Evolutionary conservation across 1,284 basidiomycete genomes (phyloP).

Genomic region (Vanrija sp.): DNA sequence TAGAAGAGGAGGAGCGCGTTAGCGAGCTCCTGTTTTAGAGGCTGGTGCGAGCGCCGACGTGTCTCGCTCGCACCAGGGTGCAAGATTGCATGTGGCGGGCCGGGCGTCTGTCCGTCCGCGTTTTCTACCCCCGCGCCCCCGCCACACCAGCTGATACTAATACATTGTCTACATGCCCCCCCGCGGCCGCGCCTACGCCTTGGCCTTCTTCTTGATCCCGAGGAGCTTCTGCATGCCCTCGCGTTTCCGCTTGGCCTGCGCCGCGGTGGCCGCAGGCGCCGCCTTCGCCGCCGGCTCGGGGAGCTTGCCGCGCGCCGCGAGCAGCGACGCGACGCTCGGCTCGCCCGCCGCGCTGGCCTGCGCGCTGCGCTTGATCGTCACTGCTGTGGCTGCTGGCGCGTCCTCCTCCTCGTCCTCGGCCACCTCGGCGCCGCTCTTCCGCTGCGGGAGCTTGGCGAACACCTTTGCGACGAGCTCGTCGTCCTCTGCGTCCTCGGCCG

Average conservation of each 20-base stretch:
- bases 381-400: conserved; percentile 51
- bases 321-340: conserved; percentile 64
- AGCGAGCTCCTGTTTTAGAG: no score
- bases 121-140: no score
- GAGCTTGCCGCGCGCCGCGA: conserved; percentile 66
- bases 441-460: conserved; percentile 64
- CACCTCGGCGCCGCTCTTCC: not conserved
- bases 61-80: no score
- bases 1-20: no score
- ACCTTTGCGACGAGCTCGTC: conserved; percentile 80
- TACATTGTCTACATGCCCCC: no score
- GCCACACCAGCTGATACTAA: no score
- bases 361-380: conserved; percentile 71
- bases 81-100: no score
- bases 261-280: conserved; percentile 18
- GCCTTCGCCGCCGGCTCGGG: conserved; percentile 39
- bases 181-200: not conserved
- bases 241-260: conserved; percentile 59
- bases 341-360: conserved; percentile 48
- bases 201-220: conserved; percentile 59
- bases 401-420: conserved; percentile 8
- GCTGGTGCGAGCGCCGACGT: no score
- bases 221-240: conserved; percentile 45
- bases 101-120: no score
- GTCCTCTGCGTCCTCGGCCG: conserved; percentile 79